Evolutionary conservation across 2,329 filamentous ascomycete genomes (phyloP), one percentile per base, ranked within the genome.

Genomic region (Fusarium camptoceras): DNA sequence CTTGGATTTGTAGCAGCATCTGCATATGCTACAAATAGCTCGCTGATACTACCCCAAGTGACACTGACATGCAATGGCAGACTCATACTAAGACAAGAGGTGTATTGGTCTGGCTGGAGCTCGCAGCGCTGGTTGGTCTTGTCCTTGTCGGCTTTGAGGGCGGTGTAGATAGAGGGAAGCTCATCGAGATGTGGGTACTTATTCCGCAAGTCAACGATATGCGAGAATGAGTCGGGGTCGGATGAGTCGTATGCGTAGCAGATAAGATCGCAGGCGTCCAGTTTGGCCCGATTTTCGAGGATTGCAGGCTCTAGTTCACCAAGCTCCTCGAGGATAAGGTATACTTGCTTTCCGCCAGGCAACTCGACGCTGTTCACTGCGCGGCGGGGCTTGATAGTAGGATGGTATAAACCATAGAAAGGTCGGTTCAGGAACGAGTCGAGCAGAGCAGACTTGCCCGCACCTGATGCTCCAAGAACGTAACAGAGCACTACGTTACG

Each of bases 231-330:
- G 79, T 98, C 94, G 0, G 96, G 95, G 67, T 99, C 94, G 2
- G 94, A 97, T 4, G 95, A 98, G 82, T 99, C 96, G 81, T 98
- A 99, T 1, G 94, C 91, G 81, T 97, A 98, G 81, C 95, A 97
- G 47, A 99, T 87, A 25, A 99, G 86, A 79, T 99, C 96, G 80
- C 95, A 98, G 8, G 94, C 91, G 75, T 97, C 94, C 16, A 99
- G 86, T 80, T 97, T 97, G 46, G 90, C 88, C 76, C 91, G 90
- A 77, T 99, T 99, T 59, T 98, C 96, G 5, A 99, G 84, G 57
- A 98, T 94, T 15, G 96, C 96, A 0, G 94, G 92, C 79, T 98
- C 96, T n/a, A 97, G 85, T 80, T 98, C 94, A 34, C 96, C 96
- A 1, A 98, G 90, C 80, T 99, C 96, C 76, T 97, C 93, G 25